Evolutionary conservation across 345 rosid species (phyloP), one percentile per base, ranked within the genome.

Genomic region (Aurinia saxatilis): DNA sequence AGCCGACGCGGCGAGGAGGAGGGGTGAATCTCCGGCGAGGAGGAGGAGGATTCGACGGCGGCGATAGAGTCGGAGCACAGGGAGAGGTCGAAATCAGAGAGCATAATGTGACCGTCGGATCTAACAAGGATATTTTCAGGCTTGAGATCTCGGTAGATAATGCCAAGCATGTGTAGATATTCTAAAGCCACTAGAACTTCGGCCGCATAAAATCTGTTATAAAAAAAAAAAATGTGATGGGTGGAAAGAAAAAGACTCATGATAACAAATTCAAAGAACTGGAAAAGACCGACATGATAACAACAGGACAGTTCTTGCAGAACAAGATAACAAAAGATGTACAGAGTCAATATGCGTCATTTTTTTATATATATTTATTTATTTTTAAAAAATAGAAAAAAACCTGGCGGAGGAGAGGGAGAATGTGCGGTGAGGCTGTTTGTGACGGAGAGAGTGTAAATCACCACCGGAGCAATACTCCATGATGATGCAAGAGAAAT

Each of bases 31-130:
- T 70, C 83, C 0, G 85, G 86, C 0, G 86, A 74, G 0, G 68
- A 73, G 0, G 87, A 56, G 0, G 88, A 81, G 37, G 91, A 92
- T 70, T 93, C 87, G 10, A 87, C 91, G 72, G 87, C 88, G 13
- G 90, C 90, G 82, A 84, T 77, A 5, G 95, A 86, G 16, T 90
- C 80, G 4, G 96, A 84, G 54, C 91, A 81, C 30, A 93, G 72
- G 2, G 95, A 89, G 17, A 92, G 90, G 68, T 92, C 98, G 62
- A 92, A 92, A 44, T 92, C 98, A 6, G 97, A 85, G 69, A 92
- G 86, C 98, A 92, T 92, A 80, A 92, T 87, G 81, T 92, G 98
- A 79, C 98, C 98, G 76, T 92, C 96, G 0, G 91, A 84, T 80
- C 88, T 76, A 63, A 92, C 89, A 33, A 92, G 65, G 50, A 92